Percentiles rank a stretch among this genome's conserved stretches.
Conservation (phyloP, 2,329 filamentous ascomycete genomes). For the Pestalotiopsis sp. region DNA sequence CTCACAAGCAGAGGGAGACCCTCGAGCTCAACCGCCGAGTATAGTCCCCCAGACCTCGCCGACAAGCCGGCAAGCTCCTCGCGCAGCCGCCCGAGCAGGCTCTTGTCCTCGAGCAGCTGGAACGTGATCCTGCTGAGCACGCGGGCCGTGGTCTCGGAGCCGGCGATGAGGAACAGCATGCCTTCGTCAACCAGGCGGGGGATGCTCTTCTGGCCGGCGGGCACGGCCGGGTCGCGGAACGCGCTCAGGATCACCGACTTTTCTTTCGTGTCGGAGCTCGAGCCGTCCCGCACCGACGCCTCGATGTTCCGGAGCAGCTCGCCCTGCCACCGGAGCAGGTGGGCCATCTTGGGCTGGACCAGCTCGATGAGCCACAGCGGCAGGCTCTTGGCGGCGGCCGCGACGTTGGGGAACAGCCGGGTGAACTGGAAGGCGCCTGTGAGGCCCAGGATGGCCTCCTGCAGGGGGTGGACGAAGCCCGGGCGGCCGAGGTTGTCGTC, state of each 20-base stretch:
- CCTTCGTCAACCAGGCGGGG: conserved; percentile 3
- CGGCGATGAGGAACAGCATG: conserved; percentile 1
- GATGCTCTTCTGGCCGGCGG: neutral
- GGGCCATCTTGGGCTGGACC: neutral
- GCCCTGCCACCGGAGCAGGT: neutral
- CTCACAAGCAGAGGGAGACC: neutral
- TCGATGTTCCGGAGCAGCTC: neutral
- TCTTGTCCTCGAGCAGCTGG: neutral
- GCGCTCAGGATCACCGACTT: neutral
- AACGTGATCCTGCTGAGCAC: neutral
- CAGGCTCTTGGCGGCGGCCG: neutral
- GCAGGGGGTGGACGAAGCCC: neutral
- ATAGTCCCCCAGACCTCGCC: neutral
- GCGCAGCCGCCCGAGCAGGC: neutral
- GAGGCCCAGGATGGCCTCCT: neutral
- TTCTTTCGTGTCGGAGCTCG: neutral
- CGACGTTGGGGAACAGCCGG: neutral
- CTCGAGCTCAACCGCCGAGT: neutral
- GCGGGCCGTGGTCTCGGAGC: conserved; percentile 5
- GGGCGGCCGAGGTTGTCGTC: neutral
- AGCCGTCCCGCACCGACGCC: neutral
- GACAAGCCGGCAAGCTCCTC: neutral
- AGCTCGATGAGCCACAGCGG: neutral
- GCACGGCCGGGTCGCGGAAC: neutral
- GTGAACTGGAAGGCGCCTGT: neutral